Conservation (phyloP, 2,329 filamentous ascomycete genomes). For the Thermochaetoides dissita region DNA sequence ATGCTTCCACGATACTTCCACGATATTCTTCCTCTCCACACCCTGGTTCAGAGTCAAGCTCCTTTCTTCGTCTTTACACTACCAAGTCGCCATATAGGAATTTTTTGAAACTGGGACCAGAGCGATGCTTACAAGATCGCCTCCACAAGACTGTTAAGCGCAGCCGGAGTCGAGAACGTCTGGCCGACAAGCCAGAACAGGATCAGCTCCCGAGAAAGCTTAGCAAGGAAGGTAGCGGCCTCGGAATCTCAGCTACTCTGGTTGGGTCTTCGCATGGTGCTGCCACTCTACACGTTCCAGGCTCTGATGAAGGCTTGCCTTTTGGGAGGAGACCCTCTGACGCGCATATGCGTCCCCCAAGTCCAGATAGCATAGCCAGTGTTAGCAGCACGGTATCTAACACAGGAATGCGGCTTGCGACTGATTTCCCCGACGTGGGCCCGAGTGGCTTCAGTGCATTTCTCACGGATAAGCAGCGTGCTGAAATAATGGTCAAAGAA, state of each 20-base stretch:
- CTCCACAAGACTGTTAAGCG: constrained; percentile 21
- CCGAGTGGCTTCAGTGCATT: too few species aligned
- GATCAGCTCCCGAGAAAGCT: too few species aligned
- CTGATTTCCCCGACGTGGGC: too few species aligned
- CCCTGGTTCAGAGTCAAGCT: constrained; percentile 20
- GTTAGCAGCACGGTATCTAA: constrained; percentile 20
- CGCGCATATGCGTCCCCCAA: constrained; percentile 19
- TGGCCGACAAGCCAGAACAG: too few species aligned
- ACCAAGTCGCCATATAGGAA: constrained; percentile 36
- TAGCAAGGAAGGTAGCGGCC: constrained; percentile 10
- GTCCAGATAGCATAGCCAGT: constrained; percentile 16
- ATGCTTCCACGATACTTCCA: constrained; percentile 21
- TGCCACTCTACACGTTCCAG: constrained; percentile 17
- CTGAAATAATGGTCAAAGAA: constrained; percentile 11
- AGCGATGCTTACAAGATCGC: constrained; percentile 39
- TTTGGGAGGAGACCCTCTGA: constrained; percentile 21
- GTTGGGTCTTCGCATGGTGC: constrained; percentile 6
- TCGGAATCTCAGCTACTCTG: constrained; percentile 1
- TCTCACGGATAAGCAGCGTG: constrained; percentile 9
- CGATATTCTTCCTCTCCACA: constrained; percentile 22
- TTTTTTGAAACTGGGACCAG: constrained; percentile 41
- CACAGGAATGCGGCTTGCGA: constrained; percentile 10
- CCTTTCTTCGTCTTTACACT: constrained; percentile 35
- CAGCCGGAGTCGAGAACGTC: too few species aligned
- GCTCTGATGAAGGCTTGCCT: constrained; percentile 18